Base-by-base conservation (phyloP, 2,329 filamentous ascomycete species). In the Pseudogymnoascus sp. region DNA sequence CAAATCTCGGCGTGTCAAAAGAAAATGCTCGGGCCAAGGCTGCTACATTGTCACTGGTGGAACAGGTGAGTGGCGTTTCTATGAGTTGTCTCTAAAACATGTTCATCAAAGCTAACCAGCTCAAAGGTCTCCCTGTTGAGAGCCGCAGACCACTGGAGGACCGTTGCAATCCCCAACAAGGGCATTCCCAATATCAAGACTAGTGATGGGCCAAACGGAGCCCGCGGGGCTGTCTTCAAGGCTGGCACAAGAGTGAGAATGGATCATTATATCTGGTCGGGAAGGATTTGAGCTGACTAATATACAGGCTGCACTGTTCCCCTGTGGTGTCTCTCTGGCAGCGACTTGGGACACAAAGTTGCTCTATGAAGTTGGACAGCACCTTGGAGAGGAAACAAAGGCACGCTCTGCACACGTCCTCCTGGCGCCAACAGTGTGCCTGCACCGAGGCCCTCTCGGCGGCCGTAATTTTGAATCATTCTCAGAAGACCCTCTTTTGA, bases 391-490 rank as follows among this genome's bases (percentile, higher is more conserved):
- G 11, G 90, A 95, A 74, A 81, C 82, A 24, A 89, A 86, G 69
- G 88, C 89, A 16, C 87, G 90, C 70, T 89, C 89, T 5, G 87
- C 89, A 28, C 82, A 91, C 65, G 82, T 93, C 35, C 79, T 93
- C 4, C 81, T 93, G 7, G 90, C 87, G 0, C 90, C 89, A 2
- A 93, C 90, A 0, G 86, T 92, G 35, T 92, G 90, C 76, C 88
- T 91, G 79, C 90, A 95, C 70, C 84, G 91, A 14, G 89, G 89
- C 60, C 91, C 91, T 0, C 80, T 95, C 0, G 90, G 90, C n/a
- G 91, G 91, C 16, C 83, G 91, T 65, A 92, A 92, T 67, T 96
- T 95, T 68, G 91, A 96, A 75, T 92, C 90, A 0, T 95, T 92
- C 73, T 91, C 89, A 0, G 91, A 95, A 73, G 91, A 95, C 68